Base-by-base conservation (phyloP, 108 stramenopile genomes). In the Discostella stelligeroides region DNA sequence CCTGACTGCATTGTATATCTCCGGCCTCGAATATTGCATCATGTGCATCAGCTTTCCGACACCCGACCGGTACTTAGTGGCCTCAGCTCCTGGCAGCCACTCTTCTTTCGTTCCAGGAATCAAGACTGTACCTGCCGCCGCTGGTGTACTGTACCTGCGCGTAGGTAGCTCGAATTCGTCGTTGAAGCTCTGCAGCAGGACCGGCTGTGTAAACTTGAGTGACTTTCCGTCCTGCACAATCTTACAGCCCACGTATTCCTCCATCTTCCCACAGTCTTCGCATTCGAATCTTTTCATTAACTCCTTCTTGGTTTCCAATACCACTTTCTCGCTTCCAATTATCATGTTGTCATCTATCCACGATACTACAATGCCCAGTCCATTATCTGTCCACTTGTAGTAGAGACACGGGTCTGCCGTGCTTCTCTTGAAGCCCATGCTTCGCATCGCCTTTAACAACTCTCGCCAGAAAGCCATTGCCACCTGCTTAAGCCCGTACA, bases 281-380 rank as follows among this genome's bases (percentile, higher is more conserved):
- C 63, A 71, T 6, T 79, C 73, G 34, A 75, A 85, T 15, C 43
- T 14, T 5, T 15, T 24, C 38, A 39, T 78, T 1, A 82, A 30
- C 12, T 68, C 40, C 13, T 55, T 39, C 21, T 42, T 66, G 1
- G 39, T 24, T 50, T 66, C 23, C 17, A 23, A 24, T 0, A 80
- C 74, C 6, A 55, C 21, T 5, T 61, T 41, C 17, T 72, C 28
- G 5, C 27, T 41, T 29, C 73, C 84, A 11, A 62, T 8, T 10
- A 40, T 25, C 0, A 73, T 13, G 18, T 63, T 75, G 50, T 82
- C 84, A 63, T 85, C 84, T 2, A 82, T 66, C 70, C 74, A 85
- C 5, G 65, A 57, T 5, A 72, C 7, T 53, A 54, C 53, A 11
- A 81, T 63, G 11, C 50, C 64, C 23, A 81, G 18, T 72, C 72